A percentile compares a stretch with the other conserved stretches of the same genome.
Conservation (phyloP, 768 basidiomycete genomes). For the Podaxis rugospora region DNA sequence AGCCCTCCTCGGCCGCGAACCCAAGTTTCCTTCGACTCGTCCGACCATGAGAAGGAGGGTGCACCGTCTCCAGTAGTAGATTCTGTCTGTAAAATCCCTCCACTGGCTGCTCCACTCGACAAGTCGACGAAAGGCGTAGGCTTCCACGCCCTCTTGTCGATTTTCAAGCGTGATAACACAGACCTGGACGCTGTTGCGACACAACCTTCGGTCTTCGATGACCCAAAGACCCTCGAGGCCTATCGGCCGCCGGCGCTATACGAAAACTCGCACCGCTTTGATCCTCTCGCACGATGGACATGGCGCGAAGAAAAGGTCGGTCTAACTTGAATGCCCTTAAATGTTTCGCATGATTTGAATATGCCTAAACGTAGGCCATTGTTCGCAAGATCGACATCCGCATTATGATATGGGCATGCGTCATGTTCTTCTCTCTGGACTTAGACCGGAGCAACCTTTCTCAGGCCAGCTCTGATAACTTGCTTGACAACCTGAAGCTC, state of each 20-base stretch:
- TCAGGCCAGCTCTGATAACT: conserved; percentile 61
- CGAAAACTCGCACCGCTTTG: conserved; percentile 62
- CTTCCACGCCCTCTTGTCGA: conserved; percentile 24
- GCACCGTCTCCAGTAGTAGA: background rate
- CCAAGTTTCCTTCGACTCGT: conserved; percentile 8
- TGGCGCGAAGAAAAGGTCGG: conserved; percentile 60
- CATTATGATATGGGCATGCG: conserved; percentile 51
- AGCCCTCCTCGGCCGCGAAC: conserved; percentile 1
- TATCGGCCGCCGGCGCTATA: conserved; percentile 51
- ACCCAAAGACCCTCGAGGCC: conserved; percentile 42
- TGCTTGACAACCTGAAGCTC: conserved; percentile 48
- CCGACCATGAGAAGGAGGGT: conserved; percentile 16
- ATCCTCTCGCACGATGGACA: conserved; percentile 65
- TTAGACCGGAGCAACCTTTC: background rate
- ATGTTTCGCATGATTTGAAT: background rate
- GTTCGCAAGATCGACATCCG: conserved; percentile 57
- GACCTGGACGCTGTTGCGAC: conserved; percentile 54
- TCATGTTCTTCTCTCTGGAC: conserved; percentile 51
- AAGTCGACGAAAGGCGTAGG: conserved; percentile 15
- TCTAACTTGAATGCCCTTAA: background rate
- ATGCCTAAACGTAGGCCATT: conserved; percentile 31
- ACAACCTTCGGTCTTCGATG: conserved; percentile 59
- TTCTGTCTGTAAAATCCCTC: conserved; percentile 15
- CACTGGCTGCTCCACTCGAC: conserved; percentile 29
- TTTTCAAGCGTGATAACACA: conserved; percentile 22